Percentiles rank a stretch among this genome's conserved stretches.
phyloP scores from a whole-genome alignment of 2,329 filamentous ascomycete genomes.

The Apiospora aurea region DNA sequence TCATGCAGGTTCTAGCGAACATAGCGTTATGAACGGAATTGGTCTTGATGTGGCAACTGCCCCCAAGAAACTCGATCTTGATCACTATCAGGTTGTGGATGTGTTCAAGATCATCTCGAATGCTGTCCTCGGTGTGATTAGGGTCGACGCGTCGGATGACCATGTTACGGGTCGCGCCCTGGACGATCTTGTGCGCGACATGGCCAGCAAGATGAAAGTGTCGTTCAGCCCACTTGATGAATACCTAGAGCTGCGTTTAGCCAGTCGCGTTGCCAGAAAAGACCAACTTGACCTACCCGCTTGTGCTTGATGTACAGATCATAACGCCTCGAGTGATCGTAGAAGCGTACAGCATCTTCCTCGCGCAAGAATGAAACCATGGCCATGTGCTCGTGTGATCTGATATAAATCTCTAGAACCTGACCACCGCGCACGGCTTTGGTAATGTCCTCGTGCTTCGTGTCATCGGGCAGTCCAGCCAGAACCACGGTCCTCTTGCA shows the following conservation, averaged over 20 bases:
- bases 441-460: slow-evolving; percentile 71
- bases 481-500: slow-evolving; percentile 67
- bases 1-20: slow-evolving; percentile 81
- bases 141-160: slow-evolving; percentile 67
- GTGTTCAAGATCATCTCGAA: slow-evolving; percentile 80
- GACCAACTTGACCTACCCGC: slow-evolving; percentile 56
- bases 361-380: slow-evolving; percentile 75
- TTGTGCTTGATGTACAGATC: slow-evolving; percentile 75
- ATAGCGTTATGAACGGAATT: slow-evolving; percentile 81
- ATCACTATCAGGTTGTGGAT: slow-evolving; percentile 81
- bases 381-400: slow-evolving; percentile 63
- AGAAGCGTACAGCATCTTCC: slow-evolving; percentile 68
- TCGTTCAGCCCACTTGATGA: slow-evolving; percentile 72
- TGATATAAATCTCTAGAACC: slow-evolving; percentile 72
- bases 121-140: slow-evolving; percentile 66
- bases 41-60: slow-evolving; percentile 72
- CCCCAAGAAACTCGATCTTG: slow-evolving; percentile 63
- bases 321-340: slow-evolving; percentile 67
- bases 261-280: background rate
- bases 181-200: slow-evolving; percentile 67
- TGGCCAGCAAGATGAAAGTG: slow-evolving; percentile 72
- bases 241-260: slow-evolving; percentile 56
- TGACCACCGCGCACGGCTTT: slow-evolving; percentile 72
- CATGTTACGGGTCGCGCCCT: slow-evolving; percentile 77
- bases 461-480: slow-evolving; percentile 65